Base-by-base conservation (phyloP, 2,329 filamentous ascomycete species). In the Chaetothyriales sp. region DNA sequence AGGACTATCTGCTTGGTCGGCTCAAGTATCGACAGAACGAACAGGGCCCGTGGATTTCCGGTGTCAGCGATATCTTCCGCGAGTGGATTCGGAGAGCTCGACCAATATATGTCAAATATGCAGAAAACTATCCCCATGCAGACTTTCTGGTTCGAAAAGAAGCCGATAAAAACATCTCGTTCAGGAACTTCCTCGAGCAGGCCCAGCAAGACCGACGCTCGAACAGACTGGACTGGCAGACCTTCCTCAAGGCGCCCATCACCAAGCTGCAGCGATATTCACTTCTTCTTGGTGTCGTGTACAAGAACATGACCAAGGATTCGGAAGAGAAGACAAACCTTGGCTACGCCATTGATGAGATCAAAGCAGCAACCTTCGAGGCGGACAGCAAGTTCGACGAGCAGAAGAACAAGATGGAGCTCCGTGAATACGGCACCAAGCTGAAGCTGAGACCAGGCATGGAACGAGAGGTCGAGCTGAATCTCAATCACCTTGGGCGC, bases 11-110 rank as follows among this genome's bases (percentile, higher is more conserved):
- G 18, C 71, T 98, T 20, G 84, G 90, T 1, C 90, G 95, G 65
- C 77, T 98, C 60, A 96, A 96, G 63, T 98, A 96, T 64, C 81
- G 92, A 22, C 92, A 98, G 65, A 85, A 92, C 62, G 92, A 96
- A 64, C 90, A 98, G 69, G 92, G 92, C 0, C 92, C 92, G 0
- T 98, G 88, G 81, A 83, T 98, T 52, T 75, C 79, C 10, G 92
- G 92, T 2, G 95, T 95, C 68, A 95, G 89, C 64, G 92, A 96
- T 62, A 86, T 98, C 47, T 96, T 98, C 73, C 77, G 92, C 52
- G 92, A 98, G 69, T 98, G 92, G 92, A 95, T 96, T 55, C 80
- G 92, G 56, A 96, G 95, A 66, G 92, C 92, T 28, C 87, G 83
- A 65, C 73, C 77, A 2, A 83, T 86, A 9, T 98, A 96, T 64